Conservation (phyloP, 2,329 filamentous ascomycete genomes). For the Fusarium incarnatum region DNA sequence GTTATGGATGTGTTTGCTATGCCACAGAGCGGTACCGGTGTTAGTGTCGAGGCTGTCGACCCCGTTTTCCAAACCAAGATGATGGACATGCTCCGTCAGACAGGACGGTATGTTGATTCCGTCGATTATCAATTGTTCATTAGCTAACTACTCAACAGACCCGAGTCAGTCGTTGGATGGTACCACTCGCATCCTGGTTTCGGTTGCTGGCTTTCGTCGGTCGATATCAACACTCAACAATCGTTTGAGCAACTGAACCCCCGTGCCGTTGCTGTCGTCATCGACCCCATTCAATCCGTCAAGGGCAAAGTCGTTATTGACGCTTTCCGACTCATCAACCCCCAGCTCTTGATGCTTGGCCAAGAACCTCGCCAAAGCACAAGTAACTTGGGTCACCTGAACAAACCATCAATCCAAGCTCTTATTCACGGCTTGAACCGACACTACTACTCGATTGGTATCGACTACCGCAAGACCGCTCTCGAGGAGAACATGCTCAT, state of each 20-base stretch:
- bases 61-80: slow-evolving; percentile 99
- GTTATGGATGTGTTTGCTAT: slow-evolving; percentile 99
- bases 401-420: slow-evolving; percentile 99
- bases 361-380: slow-evolving; percentile 98
- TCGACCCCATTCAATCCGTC: slow-evolving; percentile 98
- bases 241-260: slow-evolving; percentile 99
- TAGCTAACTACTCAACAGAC: slow-evolving; percentile 63
- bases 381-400: slow-evolving; percentile 95
- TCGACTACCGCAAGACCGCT: slow-evolving; percentile 97
- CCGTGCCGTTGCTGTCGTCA: slow-evolving; percentile 95
- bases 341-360: slow-evolving; percentile 96
- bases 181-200: slow-evolving; percentile 99
- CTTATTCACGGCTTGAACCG: slow-evolving; percentile 97
- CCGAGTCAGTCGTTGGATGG: slow-evolving; percentile 98
- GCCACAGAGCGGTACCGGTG: slow-evolving; percentile 97
- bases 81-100: slow-evolving; percentile 99
- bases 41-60: slow-evolving; percentile 98
- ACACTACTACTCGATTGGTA: slow-evolving; percentile 99
- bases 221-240: slow-evolving; percentile 99
- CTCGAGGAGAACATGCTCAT: slow-evolving; percentile 99
- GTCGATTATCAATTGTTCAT: background rate
- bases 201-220: slow-evolving; percentile 97
- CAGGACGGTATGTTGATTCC: slow-evolving; percentile 77
- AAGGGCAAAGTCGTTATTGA: slow-evolving; percentile 99
- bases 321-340: slow-evolving; percentile 98